Evolutionary conservation across 352 stramenopile species (phyloP), one percentile per base, ranked within the genome.

Genomic region (Halophytophthora batemanensis): DNA sequence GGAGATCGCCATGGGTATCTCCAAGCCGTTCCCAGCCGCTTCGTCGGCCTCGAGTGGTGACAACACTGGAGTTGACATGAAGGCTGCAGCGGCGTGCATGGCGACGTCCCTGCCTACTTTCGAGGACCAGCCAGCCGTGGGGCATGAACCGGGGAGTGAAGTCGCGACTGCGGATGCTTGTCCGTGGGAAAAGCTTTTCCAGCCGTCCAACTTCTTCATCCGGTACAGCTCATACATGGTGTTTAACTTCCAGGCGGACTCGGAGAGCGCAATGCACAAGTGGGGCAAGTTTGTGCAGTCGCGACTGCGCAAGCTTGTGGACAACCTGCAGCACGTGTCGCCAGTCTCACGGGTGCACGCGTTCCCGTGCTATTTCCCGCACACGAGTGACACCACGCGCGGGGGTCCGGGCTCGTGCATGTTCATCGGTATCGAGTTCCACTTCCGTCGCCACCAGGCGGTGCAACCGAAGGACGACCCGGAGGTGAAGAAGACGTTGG

Each of bases 281-380:
- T 90, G 82, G 79, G 77, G 80, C 23, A 93, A 86, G 50, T 90
- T 90, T 57, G 79, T 93, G 1, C 69, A 86, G 49, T 93, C 79
- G n/a, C 79, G 82, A 10, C 31, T 93, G 11, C 77, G 78, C 10
- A 93, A 93, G 50, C 65, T 90, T 8, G 77, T 93, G 6, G 78
- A 93, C 33, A 88, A 74, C 44, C 56, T 90, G 10, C 68, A 88
- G 42, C 77, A 88, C 56, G 69, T 90, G 38, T 63, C 59, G 0
- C 63, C 70, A 2, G 71, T 93, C 12, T 73, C 71, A 0, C 64
- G 71, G 12, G 77, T 89, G 0, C 82, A 90, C 38, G 79, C 79
- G 21, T 88, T 86, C 47, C 79, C 79, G 17, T 66, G 64, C 13
- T 88, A 84, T 56, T 90, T 90, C 44, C 57, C 73, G 0, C 69